Percentiles rank a stretch among this genome's conserved stretches.
Conservation (phyloP, 2,329 filamentous ascomycete genomes). For the Nemania bipapillata region DNA sequence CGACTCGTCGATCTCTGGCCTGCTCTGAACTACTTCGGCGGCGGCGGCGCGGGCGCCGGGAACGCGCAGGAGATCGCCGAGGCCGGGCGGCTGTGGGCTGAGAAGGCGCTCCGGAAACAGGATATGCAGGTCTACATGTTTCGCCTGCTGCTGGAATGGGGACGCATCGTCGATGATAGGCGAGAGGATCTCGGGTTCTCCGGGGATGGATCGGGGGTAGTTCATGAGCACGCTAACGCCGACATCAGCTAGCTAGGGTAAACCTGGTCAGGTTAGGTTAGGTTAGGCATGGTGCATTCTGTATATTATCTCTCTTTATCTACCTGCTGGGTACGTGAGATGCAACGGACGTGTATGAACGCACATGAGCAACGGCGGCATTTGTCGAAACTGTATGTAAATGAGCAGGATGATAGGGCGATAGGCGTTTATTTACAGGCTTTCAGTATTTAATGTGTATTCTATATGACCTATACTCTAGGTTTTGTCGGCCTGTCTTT, state of each 20-base stretch:
- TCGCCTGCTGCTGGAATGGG: slow-evolving; percentile 63
- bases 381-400: too few species aligned
- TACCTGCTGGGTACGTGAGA: too few species aligned
- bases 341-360: too few species aligned
- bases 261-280: not conserved
- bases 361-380: too few species aligned
- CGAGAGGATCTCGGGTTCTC: slow-evolving; percentile 53
- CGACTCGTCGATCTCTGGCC: slow-evolving; percentile 46
- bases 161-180: slow-evolving; percentile 55
- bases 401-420: too few species aligned
- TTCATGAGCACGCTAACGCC: not conserved
- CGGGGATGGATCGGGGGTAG: not conserved
- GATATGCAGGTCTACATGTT: slow-evolving; percentile 70
- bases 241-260: not conserved
- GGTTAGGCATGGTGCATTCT: not conserved
- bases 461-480: too few species aligned
- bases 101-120: slow-evolving; percentile 63
- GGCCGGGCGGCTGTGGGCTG: slow-evolving; percentile 65
- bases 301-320: too few species aligned
- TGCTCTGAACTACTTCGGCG: slow-evolving; percentile 48
- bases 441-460: too few species aligned
- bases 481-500: too few species aligned
- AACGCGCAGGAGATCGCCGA: slow-evolving; percentile 64
- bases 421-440: too few species aligned
- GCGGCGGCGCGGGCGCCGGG: slow-evolving; percentile 32